These are phyloP conservation scores for Ogataea pini DNA, from an alignment of 805 yeast species.

Conservation along the genomic window DNA sequence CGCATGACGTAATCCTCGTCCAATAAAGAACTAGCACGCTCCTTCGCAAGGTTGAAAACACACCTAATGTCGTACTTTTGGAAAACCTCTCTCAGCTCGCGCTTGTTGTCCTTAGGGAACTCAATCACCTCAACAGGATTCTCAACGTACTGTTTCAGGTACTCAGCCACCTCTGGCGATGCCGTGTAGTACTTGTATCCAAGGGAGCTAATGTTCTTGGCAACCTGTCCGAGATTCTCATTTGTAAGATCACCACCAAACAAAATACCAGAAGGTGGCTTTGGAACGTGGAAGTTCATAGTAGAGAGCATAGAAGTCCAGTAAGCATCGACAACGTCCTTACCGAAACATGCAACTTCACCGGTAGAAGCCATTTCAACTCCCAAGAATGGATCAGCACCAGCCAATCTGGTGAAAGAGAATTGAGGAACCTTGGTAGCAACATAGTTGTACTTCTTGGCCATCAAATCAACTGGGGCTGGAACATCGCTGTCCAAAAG, in stretches of 20 bases:
- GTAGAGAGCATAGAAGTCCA: constrained; percentile 97
- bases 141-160: constrained; percentile 55
- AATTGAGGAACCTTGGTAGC: constrained; percentile 99
- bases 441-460: constrained; percentile 70
- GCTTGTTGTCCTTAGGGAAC: constrained; percentile 91
- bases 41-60: constrained; percentile 89
- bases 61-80: constrained; percentile 79
- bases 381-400: constrained; percentile 98
- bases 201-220: constrained; percentile 62
- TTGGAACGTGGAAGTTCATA: constrained; percentile 94
- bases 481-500: constrained; percentile 74
- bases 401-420: constrained; percentile 96
- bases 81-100: constrained; percentile 91
- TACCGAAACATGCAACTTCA: constrained; percentile 97
- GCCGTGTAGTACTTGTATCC: constrained; percentile 86
- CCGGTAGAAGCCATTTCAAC: constrained; percentile 99
- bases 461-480: constrained; percentile 82
- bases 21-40: constrained; percentile 79
- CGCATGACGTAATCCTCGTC: constrained; percentile 98
- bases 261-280: constrained; percentile 84
- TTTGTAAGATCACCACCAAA: constrained; percentile 91
- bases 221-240: constrained; percentile 72
- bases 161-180: constrained; percentile 66
- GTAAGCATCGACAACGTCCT: constrained; percentile 83
- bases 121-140: constrained; percentile 64